Evolutionary conservation across 257 asterid genomes (phyloP).

Genomic region (Gardenia jasminoides): DNA sequence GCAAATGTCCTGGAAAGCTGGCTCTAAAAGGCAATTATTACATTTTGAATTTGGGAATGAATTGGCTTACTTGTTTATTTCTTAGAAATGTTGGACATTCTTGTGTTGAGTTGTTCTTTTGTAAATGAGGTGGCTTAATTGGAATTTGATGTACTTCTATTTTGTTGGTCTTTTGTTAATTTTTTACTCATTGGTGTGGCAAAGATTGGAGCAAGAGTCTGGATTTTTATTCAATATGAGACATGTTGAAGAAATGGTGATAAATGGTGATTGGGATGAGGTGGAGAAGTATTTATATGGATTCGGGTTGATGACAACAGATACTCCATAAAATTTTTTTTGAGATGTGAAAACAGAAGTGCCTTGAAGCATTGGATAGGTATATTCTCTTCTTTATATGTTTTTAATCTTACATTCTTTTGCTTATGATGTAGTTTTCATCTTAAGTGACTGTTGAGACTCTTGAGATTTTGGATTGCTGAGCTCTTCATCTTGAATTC

Average conservation of each 20-base stretch:
- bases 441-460: background rate
- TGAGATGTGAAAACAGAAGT: constrained; percentile 59
- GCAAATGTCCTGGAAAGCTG: background rate
- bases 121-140: background rate
- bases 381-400: constrained; percentile 8
- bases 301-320: constrained; percentile 56
- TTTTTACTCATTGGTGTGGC: constrained; percentile 8
- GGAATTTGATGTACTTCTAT: background rate
- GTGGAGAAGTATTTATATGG: constrained; percentile 55
- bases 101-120: background rate
- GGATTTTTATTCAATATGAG: constrained; percentile 58
- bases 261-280: constrained; percentile 57
- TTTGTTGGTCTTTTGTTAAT: background rate
- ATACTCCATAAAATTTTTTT: constrained; percentile 56
- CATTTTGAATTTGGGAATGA: background rate
- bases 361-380: constrained; percentile 52
- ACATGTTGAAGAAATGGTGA: constrained; percentile 49
- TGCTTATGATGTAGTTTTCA: background rate
- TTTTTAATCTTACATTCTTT: background rate
- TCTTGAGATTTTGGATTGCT: background rate
- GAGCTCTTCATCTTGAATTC: constrained; percentile 7
- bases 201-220: constrained; percentile 56
- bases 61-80: background rate
- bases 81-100: background rate
- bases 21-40: background rate